phyloP scores from a whole-genome alignment of 176 grass and related monocot species.

The Musa beccarii region DNA sequence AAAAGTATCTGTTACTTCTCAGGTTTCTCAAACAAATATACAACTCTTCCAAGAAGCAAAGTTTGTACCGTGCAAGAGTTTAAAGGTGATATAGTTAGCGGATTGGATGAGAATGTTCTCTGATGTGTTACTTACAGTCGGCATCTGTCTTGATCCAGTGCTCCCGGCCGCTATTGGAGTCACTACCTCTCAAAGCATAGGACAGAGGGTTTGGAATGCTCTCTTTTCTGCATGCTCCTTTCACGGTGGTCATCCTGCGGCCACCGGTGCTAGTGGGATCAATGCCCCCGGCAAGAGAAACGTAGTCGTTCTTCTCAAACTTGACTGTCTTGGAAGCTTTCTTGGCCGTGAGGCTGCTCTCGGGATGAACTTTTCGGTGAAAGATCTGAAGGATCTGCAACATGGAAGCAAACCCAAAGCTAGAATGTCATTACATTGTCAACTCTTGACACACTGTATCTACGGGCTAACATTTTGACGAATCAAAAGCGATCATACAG shows the following conservation, averaged over 20 bases:
- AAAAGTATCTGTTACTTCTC: no score
- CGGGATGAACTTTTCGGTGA: conserved; percentile 92
- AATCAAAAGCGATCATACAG: no score
- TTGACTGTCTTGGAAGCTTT: conserved; percentile 20
- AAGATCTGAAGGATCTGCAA: conserved; percentile 97
- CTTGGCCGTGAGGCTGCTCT: conserved; percentile 29
- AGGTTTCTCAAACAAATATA: no score
- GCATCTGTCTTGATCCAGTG: conserved; percentile 98
- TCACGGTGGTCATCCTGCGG: conserved; percentile 3
- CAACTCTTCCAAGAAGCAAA: no score
- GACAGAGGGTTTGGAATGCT: conserved; percentile 29
- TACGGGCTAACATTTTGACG: no score
- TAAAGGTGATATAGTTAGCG: conserved; percentile 22
- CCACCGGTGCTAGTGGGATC: background rate
- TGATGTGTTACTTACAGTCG: conserved; percentile 58
- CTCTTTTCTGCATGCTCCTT: conserved; percentile 20
- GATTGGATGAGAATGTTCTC: conserved; percentile 23
- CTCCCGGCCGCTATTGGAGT: conserved; percentile 37
- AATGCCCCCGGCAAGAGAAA: background rate
- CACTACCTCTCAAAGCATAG: conserved; percentile 17
- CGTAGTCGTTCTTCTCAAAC: conserved; percentile 15
- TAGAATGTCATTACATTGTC: no score
- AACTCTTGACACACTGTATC: no score
- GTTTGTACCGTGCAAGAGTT: no score
- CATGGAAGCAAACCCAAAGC: background rate